Percentiles rank a stretch among this genome's conserved stretches.
These are phyloP conservation scores for Sabuloglossum arenarium DNA, from an alignment of 495 filamentous ascomycete genomes.

Conservation along the genomic window DNA sequence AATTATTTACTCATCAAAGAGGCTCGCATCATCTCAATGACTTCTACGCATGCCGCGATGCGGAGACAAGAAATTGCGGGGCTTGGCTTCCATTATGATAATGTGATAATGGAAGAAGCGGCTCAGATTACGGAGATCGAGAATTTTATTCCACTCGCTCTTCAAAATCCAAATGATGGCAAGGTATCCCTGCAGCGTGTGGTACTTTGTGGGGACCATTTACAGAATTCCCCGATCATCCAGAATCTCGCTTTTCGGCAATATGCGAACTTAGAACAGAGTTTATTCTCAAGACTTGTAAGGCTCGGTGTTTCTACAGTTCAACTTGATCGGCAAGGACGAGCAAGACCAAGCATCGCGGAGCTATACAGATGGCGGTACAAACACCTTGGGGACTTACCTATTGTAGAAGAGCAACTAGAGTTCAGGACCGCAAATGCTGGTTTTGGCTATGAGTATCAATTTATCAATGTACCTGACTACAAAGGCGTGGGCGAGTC, in stretches of 20 bases:
- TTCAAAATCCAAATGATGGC: slow-evolving; percentile 63
- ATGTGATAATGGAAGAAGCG: slow-evolving; percentile 96
- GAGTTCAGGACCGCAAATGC: slow-evolving; percentile 77
- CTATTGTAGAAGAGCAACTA: slow-evolving; percentile 37
- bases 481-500: slow-evolving; percentile 81
- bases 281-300: slow-evolving; percentile 76
- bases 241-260: slow-evolving; percentile 91
- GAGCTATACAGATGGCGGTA: slow-evolving; percentile 92
- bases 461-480: slow-evolving; percentile 90
- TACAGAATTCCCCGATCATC: slow-evolving; percentile 89
- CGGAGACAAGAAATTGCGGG: slow-evolving; percentile 74
- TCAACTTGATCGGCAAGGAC: slow-evolving; percentile 80
- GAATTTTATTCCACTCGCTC: slow-evolving; percentile 78
- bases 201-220: slow-evolving; percentile 86
- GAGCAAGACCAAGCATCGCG: slow-evolving; percentile 68
- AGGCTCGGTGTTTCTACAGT: slow-evolving; percentile 78
- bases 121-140: slow-evolving; percentile 97
- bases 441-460: slow-evolving; percentile 82
- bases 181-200: slow-evolving; percentile 63
- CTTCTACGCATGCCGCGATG: slow-evolving; percentile 96
- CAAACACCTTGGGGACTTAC: slow-evolving; percentile 55
- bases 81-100: slow-evolving; percentile 92
- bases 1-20: slow-evolving; percentile 93
- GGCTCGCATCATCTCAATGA: slow-evolving; percentile 94
- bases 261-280: slow-evolving; percentile 91